Percentiles rank a stretch among this genome's conserved stretches.
Conservation (phyloP, 805 yeast species). For the Candida multigemmis region DNA sequence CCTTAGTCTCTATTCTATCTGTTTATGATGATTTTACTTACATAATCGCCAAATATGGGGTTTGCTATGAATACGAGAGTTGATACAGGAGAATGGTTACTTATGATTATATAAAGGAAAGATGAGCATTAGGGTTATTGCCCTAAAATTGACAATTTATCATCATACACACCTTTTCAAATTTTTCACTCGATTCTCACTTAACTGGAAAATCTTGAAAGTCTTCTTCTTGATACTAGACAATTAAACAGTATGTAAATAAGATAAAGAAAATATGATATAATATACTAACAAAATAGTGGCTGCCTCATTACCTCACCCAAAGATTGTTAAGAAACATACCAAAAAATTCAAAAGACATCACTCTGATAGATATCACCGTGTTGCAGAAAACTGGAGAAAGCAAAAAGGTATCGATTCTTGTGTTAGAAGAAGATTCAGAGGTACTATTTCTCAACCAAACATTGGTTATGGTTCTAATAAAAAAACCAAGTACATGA, state of each 20-base stretch:
- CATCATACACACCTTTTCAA: too few relatives aligned
- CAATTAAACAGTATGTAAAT: constrained; percentile 3
- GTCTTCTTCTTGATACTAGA: too few relatives aligned
- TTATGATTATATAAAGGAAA: too few relatives aligned
- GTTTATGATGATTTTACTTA: too few relatives aligned
- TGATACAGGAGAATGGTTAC: too few relatives aligned
- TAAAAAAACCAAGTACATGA: constrained; percentile 95
- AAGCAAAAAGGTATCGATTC: constrained; percentile 99
- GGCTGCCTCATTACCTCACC: constrained; percentile 98
- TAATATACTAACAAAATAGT: constrained; percentile 19
- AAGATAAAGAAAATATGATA: not conserved
- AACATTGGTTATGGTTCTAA: constrained; percentile 99
- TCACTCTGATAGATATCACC: constrained; percentile 98
- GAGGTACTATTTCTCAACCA: constrained; percentile 99
- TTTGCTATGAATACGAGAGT: too few relatives aligned
- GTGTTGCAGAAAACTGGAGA: constrained; percentile 99
- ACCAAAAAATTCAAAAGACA: constrained; percentile 98
- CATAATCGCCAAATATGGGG: too few relatives aligned
- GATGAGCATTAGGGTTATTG: too few relatives aligned
- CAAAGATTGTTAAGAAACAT: constrained; percentile 99
- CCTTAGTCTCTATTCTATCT: too few relatives aligned
- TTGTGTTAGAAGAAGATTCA: constrained; percentile 99
- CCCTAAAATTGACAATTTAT: too few relatives aligned
- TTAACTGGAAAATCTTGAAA: too few relatives aligned
- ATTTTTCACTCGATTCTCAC: too few relatives aligned